Evolutionary conservation across 441 rosid species (phyloP).

Genomic region (Erysimum cheiri): DNA sequence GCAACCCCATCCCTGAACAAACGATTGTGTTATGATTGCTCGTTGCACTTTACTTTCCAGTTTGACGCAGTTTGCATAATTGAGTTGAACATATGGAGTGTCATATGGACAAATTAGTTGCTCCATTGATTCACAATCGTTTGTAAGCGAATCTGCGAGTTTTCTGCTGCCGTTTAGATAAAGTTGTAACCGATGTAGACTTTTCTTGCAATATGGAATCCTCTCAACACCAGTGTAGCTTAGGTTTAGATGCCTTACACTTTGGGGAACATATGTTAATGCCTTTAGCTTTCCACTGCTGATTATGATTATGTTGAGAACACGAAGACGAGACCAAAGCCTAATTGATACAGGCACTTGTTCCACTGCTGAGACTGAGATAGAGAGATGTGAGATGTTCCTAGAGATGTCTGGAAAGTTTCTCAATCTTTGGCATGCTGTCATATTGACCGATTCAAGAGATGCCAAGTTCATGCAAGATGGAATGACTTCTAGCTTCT

Average conservation of each 20-base stretch:
- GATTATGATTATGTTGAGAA: conserved; percentile 16
- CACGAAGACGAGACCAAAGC: conserved; percentile 23
- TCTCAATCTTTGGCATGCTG: conserved; percentile 18
- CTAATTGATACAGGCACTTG: conserved; percentile 18
- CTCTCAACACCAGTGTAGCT: conserved; percentile 1
- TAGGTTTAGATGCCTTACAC: not conserved
- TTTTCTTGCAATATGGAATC: conserved; percentile 5
- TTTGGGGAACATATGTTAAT: not conserved
- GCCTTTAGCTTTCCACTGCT: conserved; percentile 14
- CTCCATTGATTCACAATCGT: not conserved
- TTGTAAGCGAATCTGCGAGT: not conserved
- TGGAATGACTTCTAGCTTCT: conserved; percentile 26
- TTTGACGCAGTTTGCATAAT: conserved; percentile 14
- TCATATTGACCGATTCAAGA: conserved; percentile 17
- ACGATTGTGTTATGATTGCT: not conserved
- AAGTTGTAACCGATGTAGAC: not conserved
- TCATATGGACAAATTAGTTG: conserved; percentile 4
- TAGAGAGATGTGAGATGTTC: conserved; percentile 10
- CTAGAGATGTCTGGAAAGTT: conserved; percentile 25
- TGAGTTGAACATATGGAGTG: conserved; percentile 5
- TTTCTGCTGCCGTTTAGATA: conserved; percentile 6
- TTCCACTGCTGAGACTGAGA: conserved; percentile 8
- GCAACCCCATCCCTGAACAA: conserved; percentile 11
- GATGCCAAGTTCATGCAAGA: conserved; percentile 28
- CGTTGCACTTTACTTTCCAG: not conserved